Base-by-base conservation (phyloP, 306 rosid species). In the Acacia acuminata region DNA sequence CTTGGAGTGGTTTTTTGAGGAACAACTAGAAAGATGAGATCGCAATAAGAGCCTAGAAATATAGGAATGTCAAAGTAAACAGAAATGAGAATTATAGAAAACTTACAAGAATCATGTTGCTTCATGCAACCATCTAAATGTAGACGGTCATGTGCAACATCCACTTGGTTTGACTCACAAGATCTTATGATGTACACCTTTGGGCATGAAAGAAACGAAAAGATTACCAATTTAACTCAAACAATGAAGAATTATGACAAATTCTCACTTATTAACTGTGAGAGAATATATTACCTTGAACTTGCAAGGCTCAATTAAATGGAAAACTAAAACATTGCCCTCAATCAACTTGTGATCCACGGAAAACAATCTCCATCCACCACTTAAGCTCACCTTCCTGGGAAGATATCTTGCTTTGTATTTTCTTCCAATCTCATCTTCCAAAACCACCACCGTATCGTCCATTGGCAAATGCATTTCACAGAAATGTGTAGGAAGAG, bases 351-450 rank as follows among this genome's bases (percentile, higher is more conserved):
- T 84, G 81, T 87, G 92, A 75, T 79, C 84, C 11, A 85, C 13
- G 30, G 90, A 85, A 80, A 90, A 90, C 3, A 75, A 71, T 83
- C 85, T 87, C 94, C 94, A 88, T 69, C 94, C 94, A 70, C 67
- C 90, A 75, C 92, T 90, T 68, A 90, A 67, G 43, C 94, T 92
- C 55, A 16, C 40, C 83, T 90, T 88, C 16, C 13, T 63, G 50
- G 19, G 45, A 74, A 88, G 89, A 72, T 80, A 88, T 80, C 85
- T 87, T 8, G 82, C 58, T 70, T 70, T 17, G 20, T 71, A 82
- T 27, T 27, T 81, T 11, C 88, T 17, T 43, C 90, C 87, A 43
- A 25, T 67, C 65, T 87, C 90, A 67, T 88, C 94, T 80, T 88
- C 94, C 87, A 90, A 72, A 80, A 20, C 60, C 80, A 90, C 74